phyloP scores from a whole-genome alignment of 768 basidiomycete species.

The Lactifluus echinatus region DNA sequence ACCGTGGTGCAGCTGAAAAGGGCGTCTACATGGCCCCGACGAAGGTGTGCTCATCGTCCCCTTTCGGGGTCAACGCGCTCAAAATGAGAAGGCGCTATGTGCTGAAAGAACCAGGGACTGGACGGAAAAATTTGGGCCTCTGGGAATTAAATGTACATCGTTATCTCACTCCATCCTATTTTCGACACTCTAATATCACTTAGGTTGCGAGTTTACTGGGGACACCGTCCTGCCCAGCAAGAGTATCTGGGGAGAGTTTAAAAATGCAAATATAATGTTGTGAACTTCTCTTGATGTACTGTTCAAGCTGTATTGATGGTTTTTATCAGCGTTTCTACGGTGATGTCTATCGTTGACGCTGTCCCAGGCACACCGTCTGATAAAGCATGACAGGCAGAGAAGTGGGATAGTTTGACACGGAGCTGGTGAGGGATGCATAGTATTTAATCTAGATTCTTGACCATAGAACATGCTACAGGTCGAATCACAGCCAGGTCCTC shows the following conservation, averaged over 20 bases:
- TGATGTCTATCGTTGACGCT: slow-evolving; percentile 26
- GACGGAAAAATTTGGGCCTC: slow-evolving; percentile 64
- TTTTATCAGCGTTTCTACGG: slow-evolving; percentile 61
- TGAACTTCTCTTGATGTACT: slow-evolving; percentile 20
- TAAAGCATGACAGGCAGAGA: slow-evolving; percentile 62
- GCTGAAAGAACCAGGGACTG: slow-evolving; percentile 80
- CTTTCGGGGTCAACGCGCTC: neutral
- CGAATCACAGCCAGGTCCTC: slow-evolving; percentile 55
- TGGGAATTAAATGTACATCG: slow-evolving; percentile 66
- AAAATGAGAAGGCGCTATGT: slow-evolving; percentile 62
- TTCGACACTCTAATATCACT: neutral
- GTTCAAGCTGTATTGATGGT: neutral
- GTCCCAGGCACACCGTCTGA: neutral
- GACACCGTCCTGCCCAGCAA: slow-evolving; percentile 68
- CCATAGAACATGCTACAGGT: slow-evolving; percentile 31
- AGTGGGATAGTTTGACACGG: slow-evolving; percentile 91
- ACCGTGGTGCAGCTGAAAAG: slow-evolving; percentile 37
- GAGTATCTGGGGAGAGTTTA: slow-evolving; percentile 65
- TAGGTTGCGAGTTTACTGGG: slow-evolving; percentile 88
- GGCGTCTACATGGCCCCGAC: slow-evolving; percentile 93
- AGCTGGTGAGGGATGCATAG: slow-evolving; percentile 48
- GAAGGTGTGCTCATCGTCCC: slow-evolving; percentile 42
- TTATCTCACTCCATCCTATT: neutral
- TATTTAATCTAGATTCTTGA: neutral
- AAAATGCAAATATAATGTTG: slow-evolving; percentile 71